Evolutionary conservation across 495 filamentous ascomycete genomes (phyloP).

Genomic region (Chlorociboria aeruginascens): DNA sequence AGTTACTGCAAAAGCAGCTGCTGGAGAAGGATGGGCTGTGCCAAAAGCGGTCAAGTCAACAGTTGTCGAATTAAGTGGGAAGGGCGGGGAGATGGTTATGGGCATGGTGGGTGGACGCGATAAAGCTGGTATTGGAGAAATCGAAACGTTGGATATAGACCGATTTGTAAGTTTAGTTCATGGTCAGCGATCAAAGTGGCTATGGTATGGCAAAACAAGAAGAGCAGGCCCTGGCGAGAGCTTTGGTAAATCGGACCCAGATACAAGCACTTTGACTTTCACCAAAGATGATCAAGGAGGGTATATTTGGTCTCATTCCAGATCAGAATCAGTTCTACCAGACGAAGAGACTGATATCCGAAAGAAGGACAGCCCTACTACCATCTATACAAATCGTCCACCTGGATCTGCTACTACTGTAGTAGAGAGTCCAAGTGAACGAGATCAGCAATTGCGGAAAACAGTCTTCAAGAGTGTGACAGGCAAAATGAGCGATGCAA

Average conservation of each 20-base stretch:
- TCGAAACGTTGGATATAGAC: constrained; percentile 85
- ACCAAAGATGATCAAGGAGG: constrained; percentile 52
- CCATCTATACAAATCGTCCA: constrained; percentile 21
- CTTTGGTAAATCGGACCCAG: constrained; percentile 37
- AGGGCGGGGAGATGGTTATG: constrained; percentile 86
- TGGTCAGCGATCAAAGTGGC: constrained; percentile 77
- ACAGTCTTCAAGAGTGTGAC: constrained; percentile 70
- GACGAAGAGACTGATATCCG: constrained; percentile 34
- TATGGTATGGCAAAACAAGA: constrained; percentile 82
- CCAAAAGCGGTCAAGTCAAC: constrained; percentile 91
- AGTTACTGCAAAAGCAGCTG: constrained; percentile 78
- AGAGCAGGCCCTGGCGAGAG: constrained; percentile 35
- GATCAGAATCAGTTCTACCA: constrained; percentile 29
- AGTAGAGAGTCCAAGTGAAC: constrained; percentile 40
- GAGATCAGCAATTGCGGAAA: constrained; percentile 52
- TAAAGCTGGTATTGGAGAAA: constrained; percentile 78
- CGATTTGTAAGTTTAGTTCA: constrained; percentile 63
- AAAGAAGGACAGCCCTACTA: constrained; percentile 23
- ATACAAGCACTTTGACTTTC: constrained; percentile 48
- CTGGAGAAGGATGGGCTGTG: constrained; percentile 58
- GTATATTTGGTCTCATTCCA: constrained; percentile 51
- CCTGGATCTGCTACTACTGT: constrained; percentile 29
- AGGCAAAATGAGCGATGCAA: constrained; percentile 69
- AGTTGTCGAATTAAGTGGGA: constrained; percentile 88
- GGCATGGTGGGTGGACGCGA: constrained; percentile 78